Percentiles rank a stretch among this genome's conserved stretches.
phyloP scores from a whole-genome alignment of 495 filamentous ascomycete genomes.

The Cercophora newfieldiana region DNA sequence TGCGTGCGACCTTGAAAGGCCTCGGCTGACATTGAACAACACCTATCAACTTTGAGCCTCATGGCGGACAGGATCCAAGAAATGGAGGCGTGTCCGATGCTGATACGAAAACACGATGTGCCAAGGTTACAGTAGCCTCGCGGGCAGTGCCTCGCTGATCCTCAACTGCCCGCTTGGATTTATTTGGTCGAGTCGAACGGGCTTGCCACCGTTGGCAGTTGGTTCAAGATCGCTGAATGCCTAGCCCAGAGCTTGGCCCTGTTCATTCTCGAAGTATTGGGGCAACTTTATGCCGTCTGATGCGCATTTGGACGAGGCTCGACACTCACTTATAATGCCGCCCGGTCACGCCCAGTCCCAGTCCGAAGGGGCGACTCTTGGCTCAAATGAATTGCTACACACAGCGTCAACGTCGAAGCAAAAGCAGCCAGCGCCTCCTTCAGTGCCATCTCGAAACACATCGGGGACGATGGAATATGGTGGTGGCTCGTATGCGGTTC shows the following conservation, averaged over 20 bases:
- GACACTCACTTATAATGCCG: not conserved
- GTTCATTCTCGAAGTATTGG: not conserved
- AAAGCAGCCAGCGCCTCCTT: not conserved
- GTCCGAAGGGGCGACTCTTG: no score
- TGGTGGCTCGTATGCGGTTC: slow-evolving; percentile 7
- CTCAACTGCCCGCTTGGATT: no score
- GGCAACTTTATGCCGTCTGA: not conserved
- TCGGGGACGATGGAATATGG: not conserved
- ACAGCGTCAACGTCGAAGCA: not conserved
- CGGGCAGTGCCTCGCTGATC: not conserved
- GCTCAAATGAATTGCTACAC: not conserved
- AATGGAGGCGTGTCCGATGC: not conserved
- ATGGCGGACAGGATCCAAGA: no score
- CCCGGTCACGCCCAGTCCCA: not conserved
- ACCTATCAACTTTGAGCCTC: no score
- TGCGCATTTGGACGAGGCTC: not conserved
- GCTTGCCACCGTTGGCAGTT: not conserved
- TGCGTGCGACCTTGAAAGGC: no score
- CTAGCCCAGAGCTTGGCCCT: not conserved
- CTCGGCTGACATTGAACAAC: no score
- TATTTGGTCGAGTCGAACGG: not conserved
- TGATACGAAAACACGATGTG: not conserved
- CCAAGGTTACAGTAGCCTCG: not conserved
- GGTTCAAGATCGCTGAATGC: not conserved
- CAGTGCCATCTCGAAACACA: not conserved